A percentile compares a stretch with the other conserved stretches of the same genome.
Conservation (phyloP, 2,329 filamentous ascomycete genomes). For the Colletotrichum sublineola region DNA sequence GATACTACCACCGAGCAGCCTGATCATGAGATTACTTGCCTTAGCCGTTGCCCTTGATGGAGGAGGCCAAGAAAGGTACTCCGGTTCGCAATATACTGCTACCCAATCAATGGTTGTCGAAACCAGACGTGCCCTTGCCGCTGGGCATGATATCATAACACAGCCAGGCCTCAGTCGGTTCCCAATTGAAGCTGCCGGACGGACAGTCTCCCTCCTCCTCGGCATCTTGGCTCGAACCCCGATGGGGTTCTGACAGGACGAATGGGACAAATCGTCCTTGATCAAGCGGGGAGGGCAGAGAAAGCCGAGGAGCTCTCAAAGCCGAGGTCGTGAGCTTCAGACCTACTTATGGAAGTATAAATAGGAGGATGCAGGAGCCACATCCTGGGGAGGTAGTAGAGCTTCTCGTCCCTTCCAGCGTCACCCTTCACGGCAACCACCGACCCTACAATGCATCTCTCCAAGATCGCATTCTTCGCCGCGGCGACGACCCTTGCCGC, state of each 20-base stretch:
- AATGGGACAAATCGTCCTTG: slow-evolving; percentile 25
- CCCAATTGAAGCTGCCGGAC: slow-evolving; percentile 6
- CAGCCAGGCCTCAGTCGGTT: neutral
- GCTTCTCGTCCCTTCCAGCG: neutral
- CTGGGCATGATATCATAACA: slow-evolving; percentile 31
- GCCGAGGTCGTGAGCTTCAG: slow-evolving; percentile 10
- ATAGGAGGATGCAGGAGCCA: neutral
- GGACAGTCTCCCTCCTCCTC: slow-evolving; percentile 17
- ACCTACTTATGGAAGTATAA: slow-evolving; percentile 16
- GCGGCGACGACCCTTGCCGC: slow-evolving; percentile 37
- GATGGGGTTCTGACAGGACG: slow-evolving; percentile 14
- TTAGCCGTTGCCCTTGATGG: neutral
- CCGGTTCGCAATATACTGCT: neutral
- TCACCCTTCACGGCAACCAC: neutral
- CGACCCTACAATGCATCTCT: slow-evolving; percentile 32
- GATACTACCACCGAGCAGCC: slow-evolving; percentile 20
- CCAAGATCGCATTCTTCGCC: slow-evolving; percentile 40
- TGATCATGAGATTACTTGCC: neutral
- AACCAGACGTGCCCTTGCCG: slow-evolving; percentile 4
- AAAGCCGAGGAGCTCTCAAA: neutral
- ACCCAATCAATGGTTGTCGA: neutral
- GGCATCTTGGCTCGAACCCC: slow-evolving; percentile 31
- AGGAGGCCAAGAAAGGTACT: slow-evolving; percentile 20
- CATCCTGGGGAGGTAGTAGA: neutral
- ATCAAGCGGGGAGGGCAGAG: neutral